A percentile compares a stretch with the other conserved stretches of the same genome.
phyloP scores from a whole-genome alignment of 768 basidiomycete species.

The Lentinula sp. region DNA sequence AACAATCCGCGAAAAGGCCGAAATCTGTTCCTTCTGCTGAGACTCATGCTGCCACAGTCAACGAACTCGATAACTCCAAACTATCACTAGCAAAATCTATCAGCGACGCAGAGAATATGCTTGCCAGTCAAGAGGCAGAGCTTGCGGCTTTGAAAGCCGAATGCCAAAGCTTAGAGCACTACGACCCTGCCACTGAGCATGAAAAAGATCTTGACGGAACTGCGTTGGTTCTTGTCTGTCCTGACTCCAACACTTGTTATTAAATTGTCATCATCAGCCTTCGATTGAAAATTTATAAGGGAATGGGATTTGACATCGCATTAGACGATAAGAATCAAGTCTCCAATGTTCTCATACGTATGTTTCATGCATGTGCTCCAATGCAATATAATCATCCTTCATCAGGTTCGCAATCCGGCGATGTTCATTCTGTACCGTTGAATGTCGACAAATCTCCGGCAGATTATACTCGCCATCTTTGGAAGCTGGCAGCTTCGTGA shows the following conservation, averaged over 20 bases:
- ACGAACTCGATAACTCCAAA: constrained; percentile 58
- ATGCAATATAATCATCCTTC: background rate
- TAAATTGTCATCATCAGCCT: constrained; percentile 33
- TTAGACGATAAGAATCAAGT: constrained; percentile 43
- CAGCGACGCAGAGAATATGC: constrained; percentile 60
- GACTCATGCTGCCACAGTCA: constrained; percentile 52
- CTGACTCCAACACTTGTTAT: background rate
- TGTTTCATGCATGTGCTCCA: constrained; percentile 20
- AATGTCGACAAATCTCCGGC: constrained; percentile 24
- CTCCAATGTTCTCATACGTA: constrained; percentile 64
- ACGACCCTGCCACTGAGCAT: constrained; percentile 70
- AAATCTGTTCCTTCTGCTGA: constrained; percentile 62
- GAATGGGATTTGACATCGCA: constrained; percentile 67
- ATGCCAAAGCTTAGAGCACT: constrained; percentile 51
- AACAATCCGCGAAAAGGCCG: constrained; percentile 65
- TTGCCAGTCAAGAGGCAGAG: constrained; percentile 67
- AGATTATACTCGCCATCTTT: constrained; percentile 34
- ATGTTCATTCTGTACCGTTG: constrained; percentile 37
- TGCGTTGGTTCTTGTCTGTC: constrained; percentile 37
- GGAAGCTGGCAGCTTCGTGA: constrained; percentile 36
- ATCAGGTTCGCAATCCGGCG: constrained; percentile 44
- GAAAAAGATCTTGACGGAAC: constrained; percentile 63
- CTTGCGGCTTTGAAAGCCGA: constrained; percentile 64
- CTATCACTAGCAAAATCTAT: constrained; percentile 70
- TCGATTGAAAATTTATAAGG: constrained; percentile 62